Evolutionary conservation across 345 rosid species (phyloP), one percentile per base, ranked within the genome.

Genomic region (Cardamine chenopodiifolia): DNA sequence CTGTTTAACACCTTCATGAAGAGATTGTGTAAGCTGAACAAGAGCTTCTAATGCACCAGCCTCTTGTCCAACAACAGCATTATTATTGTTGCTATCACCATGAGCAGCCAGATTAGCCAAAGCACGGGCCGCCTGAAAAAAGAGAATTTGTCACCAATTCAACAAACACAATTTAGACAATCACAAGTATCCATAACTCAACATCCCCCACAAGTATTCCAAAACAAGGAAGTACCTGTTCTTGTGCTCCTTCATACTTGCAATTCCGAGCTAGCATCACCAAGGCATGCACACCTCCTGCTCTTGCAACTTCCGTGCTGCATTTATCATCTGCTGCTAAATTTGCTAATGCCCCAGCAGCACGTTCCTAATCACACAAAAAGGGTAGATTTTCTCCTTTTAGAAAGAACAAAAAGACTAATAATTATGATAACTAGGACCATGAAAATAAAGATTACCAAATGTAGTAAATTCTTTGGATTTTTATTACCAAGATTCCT

Each of bases 81-180:
- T 89, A 69, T 89, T 91, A 35, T 79, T 80, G 66, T 93, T 93
- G 82, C 89, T 89, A 81, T 87, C 96, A 81, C 92, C 92, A 83
- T 93, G 96, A 84, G 97, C 92, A 83, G 97, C 96, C 80, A 93
- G 72, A 81, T 93, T 93, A 67, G 92, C 91, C 80, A 93, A 85
- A 44, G 92, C 97, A 26, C 97, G 97, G 79, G 96, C 96, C 80
- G 96, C 96, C 97, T 89, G 64, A 39, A 39, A 40, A 17, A 6
- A 25, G 4, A 20, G 35, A 63, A 37, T 60, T 35, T 28, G 40
- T 19, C 32, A 58, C 45, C 45, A 52, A 18, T 49, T 12, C 35
- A 68, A 7, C 39, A 53, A 42, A 12, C 48, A 11, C 26, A 67
- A 7, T 58, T 55, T 29, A 73, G 28, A 71, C 8, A 48, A 56